A percentile compares a stretch with the other conserved stretches of the same genome.
Evolutionary conservation across 805 yeast genomes (phyloP).

Genomic region (Torulaspora franciscae): DNA sequence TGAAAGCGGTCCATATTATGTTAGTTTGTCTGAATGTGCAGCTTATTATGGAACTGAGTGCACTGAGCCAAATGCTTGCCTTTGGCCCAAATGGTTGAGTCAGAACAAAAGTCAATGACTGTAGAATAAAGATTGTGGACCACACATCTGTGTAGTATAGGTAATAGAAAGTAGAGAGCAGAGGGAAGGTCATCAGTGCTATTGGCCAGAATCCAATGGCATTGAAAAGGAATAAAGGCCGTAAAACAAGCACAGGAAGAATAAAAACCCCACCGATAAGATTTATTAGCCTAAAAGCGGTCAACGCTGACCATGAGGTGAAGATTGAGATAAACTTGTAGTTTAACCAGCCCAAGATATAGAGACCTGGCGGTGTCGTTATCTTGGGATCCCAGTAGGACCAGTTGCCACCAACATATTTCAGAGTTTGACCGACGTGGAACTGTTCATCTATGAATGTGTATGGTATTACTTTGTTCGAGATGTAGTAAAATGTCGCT

Average conservation of each 20-base stretch:
- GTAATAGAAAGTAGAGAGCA: slow-evolving; percentile 65
- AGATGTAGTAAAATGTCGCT: slow-evolving; percentile 28
- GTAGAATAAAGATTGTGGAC: slow-evolving; percentile 68
- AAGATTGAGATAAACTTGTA: slow-evolving; percentile 25
- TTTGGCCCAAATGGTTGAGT: slow-evolving; percentile 37
- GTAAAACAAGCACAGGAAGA: slow-evolving; percentile 46
- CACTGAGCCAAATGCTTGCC: slow-evolving; percentile 42
- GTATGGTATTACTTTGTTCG: slow-evolving; percentile 31
- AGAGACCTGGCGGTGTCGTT: slow-evolving; percentile 95
- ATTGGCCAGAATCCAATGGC: slow-evolving; percentile 44
- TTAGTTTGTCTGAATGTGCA: slow-evolving; percentile 86
- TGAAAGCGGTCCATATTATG: slow-evolving; percentile 74
- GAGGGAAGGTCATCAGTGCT: slow-evolving; percentile 54
- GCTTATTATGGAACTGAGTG: slow-evolving; percentile 55
- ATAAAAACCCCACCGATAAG: slow-evolving; percentile 57
- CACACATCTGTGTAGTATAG: slow-evolving; percentile 91
- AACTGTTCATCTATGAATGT: slow-evolving; percentile 63
- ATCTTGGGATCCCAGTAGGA: slow-evolving; percentile 79
- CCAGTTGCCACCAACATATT: slow-evolving; percentile 59
- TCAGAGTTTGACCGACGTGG: slow-evolving; percentile 75
- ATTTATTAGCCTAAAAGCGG: slow-evolving; percentile 53
- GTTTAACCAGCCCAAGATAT: slow-evolving; percentile 44
- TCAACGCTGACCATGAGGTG: slow-evolving; percentile 30
- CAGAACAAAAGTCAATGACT: slow-evolving; percentile 47
- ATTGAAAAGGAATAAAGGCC: slow-evolving; percentile 38